A percentile compares a stretch with the other conserved stretches of the same genome.
phyloP scores from a whole-genome alignment of 345 rosid genomes.

The Cardamine resedifolia region DNA sequence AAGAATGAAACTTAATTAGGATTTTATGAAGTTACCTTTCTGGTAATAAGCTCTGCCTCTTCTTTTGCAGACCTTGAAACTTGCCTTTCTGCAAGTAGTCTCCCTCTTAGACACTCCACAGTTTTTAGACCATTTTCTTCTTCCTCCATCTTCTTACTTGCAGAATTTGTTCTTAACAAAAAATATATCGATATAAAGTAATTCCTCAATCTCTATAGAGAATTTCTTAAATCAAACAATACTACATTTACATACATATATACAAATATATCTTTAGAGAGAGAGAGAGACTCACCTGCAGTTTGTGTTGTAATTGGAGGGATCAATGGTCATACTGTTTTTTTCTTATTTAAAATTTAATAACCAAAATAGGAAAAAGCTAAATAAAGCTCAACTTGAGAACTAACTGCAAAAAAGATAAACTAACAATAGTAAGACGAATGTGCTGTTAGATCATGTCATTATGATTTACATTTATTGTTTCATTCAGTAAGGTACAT shows the following conservation, averaged over 20 bases:
- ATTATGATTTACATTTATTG: slow-evolving; percentile 34
- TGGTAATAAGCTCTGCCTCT: slow-evolving; percentile 58
- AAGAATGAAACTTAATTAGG: background rate
- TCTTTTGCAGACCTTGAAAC: slow-evolving; percentile 70
- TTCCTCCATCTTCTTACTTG: slow-evolving; percentile 52
- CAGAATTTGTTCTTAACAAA: slow-evolving; percentile 32
- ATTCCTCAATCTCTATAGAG: slow-evolving; percentile 19
- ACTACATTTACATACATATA: background rate
- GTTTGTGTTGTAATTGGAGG: slow-evolving; percentile 33
- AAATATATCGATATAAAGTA: background rate
- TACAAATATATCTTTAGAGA: background rate
- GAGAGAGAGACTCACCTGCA: slow-evolving; percentile 39
- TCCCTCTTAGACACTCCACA: slow-evolving; percentile 78
- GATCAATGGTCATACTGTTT: slow-evolving; percentile 42
- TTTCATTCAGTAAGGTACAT: slow-evolving; percentile 29
- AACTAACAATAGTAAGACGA: slow-evolving; percentile 19
- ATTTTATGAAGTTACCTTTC: slow-evolving; percentile 46
- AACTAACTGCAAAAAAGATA: slow-evolving; percentile 31
- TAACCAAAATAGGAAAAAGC: slow-evolving; percentile 22
- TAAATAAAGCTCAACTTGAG: slow-evolving; percentile 19
- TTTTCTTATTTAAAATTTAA: slow-evolving; percentile 15
- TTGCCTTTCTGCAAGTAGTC: slow-evolving; percentile 86
- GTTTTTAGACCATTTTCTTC: slow-evolving; percentile 50
- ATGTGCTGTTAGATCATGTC: slow-evolving; percentile 32
- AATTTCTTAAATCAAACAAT: slow-evolving; percentile 8